Base-by-base conservation (phyloP, 192 early-diverging fungal species). In the Coemansia sp. region DNA sequence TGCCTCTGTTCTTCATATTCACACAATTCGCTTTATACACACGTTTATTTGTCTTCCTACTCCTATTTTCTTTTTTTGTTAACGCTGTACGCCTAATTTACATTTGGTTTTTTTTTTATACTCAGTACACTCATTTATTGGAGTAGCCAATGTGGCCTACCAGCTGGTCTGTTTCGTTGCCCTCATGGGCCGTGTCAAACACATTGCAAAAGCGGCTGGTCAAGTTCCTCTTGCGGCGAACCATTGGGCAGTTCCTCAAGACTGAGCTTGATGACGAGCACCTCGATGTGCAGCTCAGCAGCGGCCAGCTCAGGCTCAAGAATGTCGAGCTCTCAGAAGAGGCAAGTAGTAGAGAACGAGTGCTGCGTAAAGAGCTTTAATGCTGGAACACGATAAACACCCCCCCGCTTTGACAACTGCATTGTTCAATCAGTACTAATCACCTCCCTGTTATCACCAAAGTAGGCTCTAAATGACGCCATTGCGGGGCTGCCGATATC, bases 171-270 rank as follows among this genome's bases (percentile, higher is more conserved):
- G 71, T 86, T 29, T 77, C 81, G 31, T 38, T 86, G 70, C 85
- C 85, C 27, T 75, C 78, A 29, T 86, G 80, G 81, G 80, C 85
- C 9, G 80, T 90, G 24, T 90, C 92, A 59, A 84, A 87, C 52
- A 88, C 89, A 36, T 86, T 96, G 70, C 93, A 96, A 72, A 95
- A 95, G 76, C 86, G 92, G 36, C 86, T 96, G 38, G 87, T 92
- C 59, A 95, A 93, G 74, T 95, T 92, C 70, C 79, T 95, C 29
- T 78, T 95, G 36, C 87, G 91, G 60, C 88, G 89, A 63, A 90
- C 95, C 11, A 88, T 97, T 44, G 95, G 95, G 9, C 91, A 92
- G 74, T 95, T 95, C 68, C 83, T 96, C 43, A 89, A 90, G 63
- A 89, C 94, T 27, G 82, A 94, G 33, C 88, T 93, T 59, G 86